Conservation (phyloP, 164 flowering plant genomes). For the Magnolia officinalis region DNA sequence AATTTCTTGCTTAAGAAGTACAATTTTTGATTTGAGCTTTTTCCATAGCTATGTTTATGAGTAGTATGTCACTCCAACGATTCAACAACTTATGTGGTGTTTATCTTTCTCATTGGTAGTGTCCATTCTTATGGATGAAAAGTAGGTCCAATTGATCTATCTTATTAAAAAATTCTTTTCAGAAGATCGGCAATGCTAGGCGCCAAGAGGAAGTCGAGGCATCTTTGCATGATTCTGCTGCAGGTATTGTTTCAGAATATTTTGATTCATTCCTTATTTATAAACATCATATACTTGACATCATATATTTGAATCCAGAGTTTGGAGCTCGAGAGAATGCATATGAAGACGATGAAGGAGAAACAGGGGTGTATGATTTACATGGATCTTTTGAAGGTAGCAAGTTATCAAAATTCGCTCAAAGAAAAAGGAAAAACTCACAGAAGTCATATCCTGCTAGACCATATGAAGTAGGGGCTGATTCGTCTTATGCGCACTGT, state of each 20-base stretch:
- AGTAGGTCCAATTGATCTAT: neutral
- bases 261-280: neutral
- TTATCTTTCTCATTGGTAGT: no score
- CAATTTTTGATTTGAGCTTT: no score
- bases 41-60: no score
- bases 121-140: no score
- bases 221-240: constrained; percentile 48
- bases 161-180: constrained; percentile 14
- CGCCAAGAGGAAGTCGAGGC: constrained; percentile 71
- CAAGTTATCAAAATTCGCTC: constrained; percentile 46
- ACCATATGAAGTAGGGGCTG: constrained; percentile 51
- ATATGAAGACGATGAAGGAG: constrained; percentile 81
- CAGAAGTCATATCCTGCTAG: constrained; percentile 41
- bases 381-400: constrained; percentile 55
- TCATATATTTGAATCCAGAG: constrained; percentile 24
- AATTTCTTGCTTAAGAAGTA: neutral
- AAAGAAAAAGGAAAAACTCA: constrained; percentile 50
- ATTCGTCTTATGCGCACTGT: constrained; percentile 43
- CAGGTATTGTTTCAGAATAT: constrained; percentile 43
- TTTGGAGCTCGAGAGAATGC: constrained; percentile 50
- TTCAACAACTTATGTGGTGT: no score
- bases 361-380: constrained; percentile 52
- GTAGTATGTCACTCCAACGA: no score
- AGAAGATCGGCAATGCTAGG: constrained; percentile 56
- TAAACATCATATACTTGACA: constrained; percentile 11